Evolutionary conservation across 202 grass and related monocot genomes (phyloP), one percentile per base, ranked within the genome.

Genomic region (Bolboschoenoplectus hybrid): DNA sequence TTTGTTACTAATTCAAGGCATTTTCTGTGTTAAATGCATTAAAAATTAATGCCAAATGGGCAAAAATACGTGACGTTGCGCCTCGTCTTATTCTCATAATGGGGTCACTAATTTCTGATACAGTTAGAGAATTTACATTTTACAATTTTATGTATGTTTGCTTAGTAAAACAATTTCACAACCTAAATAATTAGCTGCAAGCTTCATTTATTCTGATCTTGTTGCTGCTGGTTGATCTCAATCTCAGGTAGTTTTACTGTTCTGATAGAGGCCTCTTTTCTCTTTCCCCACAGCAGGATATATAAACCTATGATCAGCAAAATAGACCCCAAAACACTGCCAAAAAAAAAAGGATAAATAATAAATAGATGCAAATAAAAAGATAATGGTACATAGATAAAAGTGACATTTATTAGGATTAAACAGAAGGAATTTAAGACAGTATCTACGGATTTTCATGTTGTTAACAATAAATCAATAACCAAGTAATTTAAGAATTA

Each of bases 211-310:
- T 84, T 64, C 62, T 91, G 26, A 26, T 26, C 85, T 58, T 91
- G 87, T 56, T 83, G 81, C 60, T 91, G 82, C 65, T 10, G 19
- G 56, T 89, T 88, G 58, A 74, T 77, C 68, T 91, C 87, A 72
- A 74, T 77, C 68, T 91, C 87, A 72, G 73, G 67, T 43, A 67
- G 73, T 80, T 94, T 94, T 6, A 58, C 50, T 2, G 78, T 58
- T 0, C 63, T 63, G 26, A 52, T 81, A 51, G 81, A 53, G 3
- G 84, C 78, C 73, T 98, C 92, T 67, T 87, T 85, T 87, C 79
- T 94, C 84, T 99, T 97, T 63, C 93, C 97, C 97, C 93, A 99
- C 0, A 99, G 85, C 10, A 97, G 90, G 74, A 91, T 83, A 86
- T 99, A 99, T 63, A 97, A 94, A 5, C 97, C 97, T 45, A 87